These are phyloP conservation scores for Magnaporthiopsis rhizophila DNA, from an alignment of 2,329 filamentous ascomycete genomes.

Conservation along the genomic window DNA sequence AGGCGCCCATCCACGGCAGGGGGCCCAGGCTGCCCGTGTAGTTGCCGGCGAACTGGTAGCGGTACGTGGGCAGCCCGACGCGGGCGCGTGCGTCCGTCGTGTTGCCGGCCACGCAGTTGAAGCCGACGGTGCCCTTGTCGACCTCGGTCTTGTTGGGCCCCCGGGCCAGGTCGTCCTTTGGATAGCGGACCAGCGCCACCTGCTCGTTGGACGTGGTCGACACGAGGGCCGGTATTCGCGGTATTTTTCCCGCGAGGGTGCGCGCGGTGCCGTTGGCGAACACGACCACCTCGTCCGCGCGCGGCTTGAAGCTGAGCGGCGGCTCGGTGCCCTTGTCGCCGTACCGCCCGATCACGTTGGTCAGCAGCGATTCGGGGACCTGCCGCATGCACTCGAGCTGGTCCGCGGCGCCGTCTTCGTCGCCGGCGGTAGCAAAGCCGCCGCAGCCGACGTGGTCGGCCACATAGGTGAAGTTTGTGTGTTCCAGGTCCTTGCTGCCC, in stretches of 20 bases:
- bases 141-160: conserved; percentile 19
- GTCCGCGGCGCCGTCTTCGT: conserved; percentile 12
- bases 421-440: conserved; percentile 15
- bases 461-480: conserved; percentile 27
- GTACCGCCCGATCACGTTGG: conserved; percentile 25
- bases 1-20: conserved; percentile 14
- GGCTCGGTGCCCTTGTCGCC: conserved; percentile 17
- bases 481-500: conserved; percentile 16
- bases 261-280: conserved; percentile 5
- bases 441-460: conserved; percentile 26
- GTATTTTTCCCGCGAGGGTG: conserved; percentile 17
- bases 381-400: conserved; percentile 29
- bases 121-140: conserved; percentile 16
- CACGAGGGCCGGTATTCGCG: conserved; percentile 22
- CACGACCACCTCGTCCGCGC: conserved; percentile 16
- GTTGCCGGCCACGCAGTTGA: conserved; percentile 19
- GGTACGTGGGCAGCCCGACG: conserved; percentile 23
- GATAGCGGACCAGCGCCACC: conserved; percentile 20
- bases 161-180: conserved; percentile 19
- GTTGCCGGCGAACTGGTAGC: conserved; percentile 32
- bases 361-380: conserved; percentile 21
- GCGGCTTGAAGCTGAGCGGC: conserved; percentile 17
- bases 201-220: conserved; percentile 25
- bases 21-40: conserved; percentile 28
- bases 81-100: conserved; percentile 13